Conservation (phyloP, 2,329 filamentous ascomycete genomes). For the Hypoxylon sp. region DNA sequence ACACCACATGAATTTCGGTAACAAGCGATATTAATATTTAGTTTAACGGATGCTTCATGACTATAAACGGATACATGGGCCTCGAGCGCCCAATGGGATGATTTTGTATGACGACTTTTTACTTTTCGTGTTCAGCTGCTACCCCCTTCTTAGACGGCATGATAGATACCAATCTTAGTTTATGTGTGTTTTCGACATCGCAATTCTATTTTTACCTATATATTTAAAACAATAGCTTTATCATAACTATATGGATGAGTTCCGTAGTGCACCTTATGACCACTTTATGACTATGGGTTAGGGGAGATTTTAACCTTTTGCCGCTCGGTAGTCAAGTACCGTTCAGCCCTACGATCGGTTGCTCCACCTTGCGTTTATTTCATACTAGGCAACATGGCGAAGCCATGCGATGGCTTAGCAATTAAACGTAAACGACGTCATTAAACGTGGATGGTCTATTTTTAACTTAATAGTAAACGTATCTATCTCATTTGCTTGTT, state of each 20-base stretch:
- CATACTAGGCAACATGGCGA: not conserved
- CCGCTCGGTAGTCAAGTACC: not conserved
- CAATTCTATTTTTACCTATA: constrained; percentile 13
- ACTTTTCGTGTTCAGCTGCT: constrained; percentile 28
- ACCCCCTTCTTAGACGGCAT: constrained; percentile 49
- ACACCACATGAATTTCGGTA: constrained; percentile 10
- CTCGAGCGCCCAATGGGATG: constrained; percentile 30
- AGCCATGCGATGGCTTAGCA: not conserved
- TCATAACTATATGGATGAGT: not conserved
- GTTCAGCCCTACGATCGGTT: not conserved
- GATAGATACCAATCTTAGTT: constrained; percentile 55
- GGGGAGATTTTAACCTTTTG: constrained; percentile 5
- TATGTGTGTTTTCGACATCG: constrained; percentile 14
- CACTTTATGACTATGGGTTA: not conserved
- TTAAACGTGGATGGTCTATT: not conserved
- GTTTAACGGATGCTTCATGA: constrained; percentile 24
- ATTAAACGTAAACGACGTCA: not conserved
- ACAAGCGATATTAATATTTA: constrained; percentile 19
- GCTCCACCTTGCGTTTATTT: not conserved
- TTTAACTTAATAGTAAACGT: too few species aligned
- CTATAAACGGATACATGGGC: constrained; percentile 24
- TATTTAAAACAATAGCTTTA: not conserved
- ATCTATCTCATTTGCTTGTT: too few species aligned
- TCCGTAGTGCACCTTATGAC: not conserved
- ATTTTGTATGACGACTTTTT: constrained; percentile 28